Evolutionary conservation across 2,329 filamentous ascomycete genomes (phyloP), one percentile per base, ranked within the genome.

Genomic region (Colletotrichum tamarilloi): DNA sequence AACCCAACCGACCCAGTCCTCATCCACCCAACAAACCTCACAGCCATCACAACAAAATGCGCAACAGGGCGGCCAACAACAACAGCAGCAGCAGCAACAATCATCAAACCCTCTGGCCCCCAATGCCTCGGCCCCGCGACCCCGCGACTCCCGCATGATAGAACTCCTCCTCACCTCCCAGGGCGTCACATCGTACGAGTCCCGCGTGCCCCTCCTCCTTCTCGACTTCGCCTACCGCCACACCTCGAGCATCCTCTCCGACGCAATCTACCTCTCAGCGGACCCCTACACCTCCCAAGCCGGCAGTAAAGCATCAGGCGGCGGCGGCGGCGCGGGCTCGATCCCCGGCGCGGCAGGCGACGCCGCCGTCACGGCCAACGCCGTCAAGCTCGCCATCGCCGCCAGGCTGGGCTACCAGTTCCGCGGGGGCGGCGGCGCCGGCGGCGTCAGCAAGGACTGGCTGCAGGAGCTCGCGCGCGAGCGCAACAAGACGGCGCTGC

Each of bases 211-310:
- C 0, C 89, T 96, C 0, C 91, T 95, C 72, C 91, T 97, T 62
- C 91, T 97, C 81, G 94, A 97, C 85, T 96, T 96, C 80, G 93
- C 94, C 62, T 97, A 97, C 87, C 91, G 94, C 49, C 94, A 95
- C 86, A 94, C 92, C 11, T 91, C 91, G 1, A 88, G 90, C 70
- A 87, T 95, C 46, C 90, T 95, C 24, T 90, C 86, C 76, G 93
- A 95, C 83, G 92, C 91, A 7, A 83, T 94, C 19, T 92, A 93
- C 78, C 88, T 94, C 30, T 87, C 89, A 6, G 88, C 90, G 7
- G 92, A 94, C 81, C 92, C 92, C 8, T 93, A 94, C 84, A 86
- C 89, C 24, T 84, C 86, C 7, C 87, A 90, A 68, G 89, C 89
- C 2, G 89, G 89, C 68, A 79, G 85, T 5, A 86, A 86, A 75